Base-by-base conservation (phyloP, 129 eudicot species). In the Saussurea involucrata region DNA sequence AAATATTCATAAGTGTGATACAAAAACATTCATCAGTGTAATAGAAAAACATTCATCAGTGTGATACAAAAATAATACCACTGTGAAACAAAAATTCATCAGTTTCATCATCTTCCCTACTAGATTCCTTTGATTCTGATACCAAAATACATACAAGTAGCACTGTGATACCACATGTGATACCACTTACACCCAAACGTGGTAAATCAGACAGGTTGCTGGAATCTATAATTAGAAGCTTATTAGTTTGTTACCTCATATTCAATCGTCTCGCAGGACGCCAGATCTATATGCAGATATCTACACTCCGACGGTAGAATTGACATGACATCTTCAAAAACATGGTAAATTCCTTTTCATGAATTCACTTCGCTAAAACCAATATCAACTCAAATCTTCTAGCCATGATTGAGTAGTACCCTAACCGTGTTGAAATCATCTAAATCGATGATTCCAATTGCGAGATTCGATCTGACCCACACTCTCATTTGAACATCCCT, bases 371-470 rank as follows among this genome's bases (percentile, higher is more conserved):
- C n/a, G n/a, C n/a, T n/a, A n/a, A n/a, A n/a, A n/a, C n/a, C n/a
- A n/a, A n/a, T n/a, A n/a, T n/a, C n/a, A n/a, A n/a, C n/a, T n/a
- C n/a, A n/a, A n/a, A n/a, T n/a, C n/a, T n/a, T n/a, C n/a, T n/a
- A n/a, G n/a, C n/a, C n/a, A n/a, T n/a, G n/a, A n/a, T n/a, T n/a
- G 97, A 94, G 77, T 93, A 87, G 74, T 84, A 83, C 90, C 92
- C 86, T 13, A 94, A 94, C 80, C 96, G 98, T 3, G 93, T 94
- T 8, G 96, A 94, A 72, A 94, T 94, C 24, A 96, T 94, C 42
- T 97, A 94, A 65, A 92, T 94, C 63, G 98, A 94, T 72, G 97
- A 91, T 32, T 78, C 91, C 81, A 94, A 89, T 63, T 97, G 98
- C 27, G 96, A 94, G 83, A 94, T 91, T 74, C 83, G 92, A 5